These are phyloP conservation scores for Sclerotinia minor DNA, from an alignment of 2,329 filamentous ascomycete genomes.

Conservation along the genomic window DNA sequence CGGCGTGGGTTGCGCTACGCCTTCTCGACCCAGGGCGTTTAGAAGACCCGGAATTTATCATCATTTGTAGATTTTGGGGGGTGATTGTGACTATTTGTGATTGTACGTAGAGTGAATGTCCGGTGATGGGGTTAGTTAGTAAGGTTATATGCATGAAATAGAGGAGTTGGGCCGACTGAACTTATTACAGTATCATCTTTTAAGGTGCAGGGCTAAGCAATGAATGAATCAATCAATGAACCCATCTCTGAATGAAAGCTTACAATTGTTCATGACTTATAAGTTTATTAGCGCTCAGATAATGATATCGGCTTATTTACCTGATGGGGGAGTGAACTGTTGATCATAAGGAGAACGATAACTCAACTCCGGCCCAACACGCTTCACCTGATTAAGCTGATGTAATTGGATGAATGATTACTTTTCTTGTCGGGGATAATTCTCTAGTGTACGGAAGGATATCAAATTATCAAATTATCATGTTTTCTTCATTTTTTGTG, in stretches of 20 bases:
- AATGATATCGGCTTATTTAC: background rate
- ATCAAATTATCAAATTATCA: too few species aligned
- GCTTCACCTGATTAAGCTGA: background rate
- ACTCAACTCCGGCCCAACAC: constrained; percentile 1
- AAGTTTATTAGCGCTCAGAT: background rate
- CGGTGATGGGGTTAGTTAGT: too few species aligned
- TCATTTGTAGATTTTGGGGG: too few species aligned
- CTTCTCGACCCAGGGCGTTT: constrained; percentile 17
- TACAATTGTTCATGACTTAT: background rate
- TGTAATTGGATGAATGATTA: background rate
- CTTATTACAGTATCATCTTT: too few species aligned
- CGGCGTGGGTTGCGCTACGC: constrained; percentile 1
- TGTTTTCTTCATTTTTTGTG: background rate
- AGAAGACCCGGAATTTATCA: too few species aligned
- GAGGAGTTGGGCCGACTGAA: too few species aligned
- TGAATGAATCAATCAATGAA: too few species aligned
- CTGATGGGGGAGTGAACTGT: background rate
- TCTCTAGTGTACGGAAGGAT: background rate
- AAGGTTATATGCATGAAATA: background rate
- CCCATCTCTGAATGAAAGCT: too few species aligned
- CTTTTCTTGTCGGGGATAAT: constrained; percentile 1
- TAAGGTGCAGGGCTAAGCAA: too few species aligned
- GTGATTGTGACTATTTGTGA: too few species aligned
- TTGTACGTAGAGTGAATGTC: background rate
- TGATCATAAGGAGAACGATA: constrained; percentile 6